Evolutionary conservation across 345 rosid genomes (phyloP).

Genomic region (Corchorus olitorius): DNA sequence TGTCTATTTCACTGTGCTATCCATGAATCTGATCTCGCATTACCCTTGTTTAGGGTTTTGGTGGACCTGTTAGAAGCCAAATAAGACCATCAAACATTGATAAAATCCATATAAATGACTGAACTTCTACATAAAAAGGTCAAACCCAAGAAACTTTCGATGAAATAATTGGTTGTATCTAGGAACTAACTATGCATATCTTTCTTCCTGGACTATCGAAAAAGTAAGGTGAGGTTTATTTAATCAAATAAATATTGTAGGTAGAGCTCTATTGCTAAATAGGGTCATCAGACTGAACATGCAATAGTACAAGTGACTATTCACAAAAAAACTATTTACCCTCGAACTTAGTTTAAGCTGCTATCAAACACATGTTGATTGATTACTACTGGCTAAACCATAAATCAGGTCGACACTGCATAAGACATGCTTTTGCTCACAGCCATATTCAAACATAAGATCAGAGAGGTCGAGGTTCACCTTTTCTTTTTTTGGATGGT

Average conservation of each 20-base stretch:
- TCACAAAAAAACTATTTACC: not conserved
- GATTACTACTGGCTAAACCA: not conserved
- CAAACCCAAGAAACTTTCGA: not conserved
- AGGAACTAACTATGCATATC: not conserved
- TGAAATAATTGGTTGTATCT: not conserved
- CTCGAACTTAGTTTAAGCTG: not conserved
- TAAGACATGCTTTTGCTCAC: not conserved
- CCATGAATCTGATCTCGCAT: not conserved
- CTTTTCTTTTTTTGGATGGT: constrained; percentile 67
- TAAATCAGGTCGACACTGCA: not conserved
- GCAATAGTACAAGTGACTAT: not conserved
- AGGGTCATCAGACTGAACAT: not conserved
- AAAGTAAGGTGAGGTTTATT: not conserved
- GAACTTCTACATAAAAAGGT: not conserved
- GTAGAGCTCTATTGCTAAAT: not conserved
- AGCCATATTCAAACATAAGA: not conserved
- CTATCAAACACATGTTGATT: not conserved
- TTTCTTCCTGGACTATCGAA: not conserved
- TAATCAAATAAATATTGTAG: not conserved
- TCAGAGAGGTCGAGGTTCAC: constrained; percentile 33
- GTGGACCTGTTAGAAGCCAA: constrained; percentile 8
- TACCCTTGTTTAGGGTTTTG: constrained; percentile 12
- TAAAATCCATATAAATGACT: not conserved
- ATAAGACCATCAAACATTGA: not conserved
- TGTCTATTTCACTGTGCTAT: not conserved